phyloP scores from a whole-genome alignment of 2,329 filamentous ascomycete species.

The Juglanconis sp. region DNA sequence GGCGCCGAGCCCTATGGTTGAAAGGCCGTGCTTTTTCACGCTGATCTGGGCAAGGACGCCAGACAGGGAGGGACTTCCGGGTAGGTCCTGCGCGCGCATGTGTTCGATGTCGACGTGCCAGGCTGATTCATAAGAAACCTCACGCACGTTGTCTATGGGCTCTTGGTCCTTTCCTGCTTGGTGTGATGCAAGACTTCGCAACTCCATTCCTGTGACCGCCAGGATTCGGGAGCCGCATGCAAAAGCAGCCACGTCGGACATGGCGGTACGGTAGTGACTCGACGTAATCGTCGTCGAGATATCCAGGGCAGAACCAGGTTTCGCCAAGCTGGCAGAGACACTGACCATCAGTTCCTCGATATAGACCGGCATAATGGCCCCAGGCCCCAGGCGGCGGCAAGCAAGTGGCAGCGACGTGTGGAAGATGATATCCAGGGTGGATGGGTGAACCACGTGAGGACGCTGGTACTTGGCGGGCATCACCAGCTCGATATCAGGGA shows the following conservation, averaged over 20 bases:
- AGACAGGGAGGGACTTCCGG: not conserved
- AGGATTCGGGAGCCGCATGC: not conserved
- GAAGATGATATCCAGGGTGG: not conserved
- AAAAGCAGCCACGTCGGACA: not conserved
- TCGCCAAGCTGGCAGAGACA: not conserved
- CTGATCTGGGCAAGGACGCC: not conserved
- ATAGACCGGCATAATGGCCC: not conserved
- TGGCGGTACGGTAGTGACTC: not conserved
- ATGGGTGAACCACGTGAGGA: not conserved
- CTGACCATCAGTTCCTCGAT: too few relatives aligned
- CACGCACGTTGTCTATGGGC: too few relatives aligned
- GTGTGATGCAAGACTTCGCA: not conserved
- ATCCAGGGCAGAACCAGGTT: not conserved
- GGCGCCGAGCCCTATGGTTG: not conserved
- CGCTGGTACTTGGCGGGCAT: conserved; percentile 1
- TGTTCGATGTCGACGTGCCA: not conserved
- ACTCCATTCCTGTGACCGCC: not conserved
- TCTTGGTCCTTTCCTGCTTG: too few relatives aligned
- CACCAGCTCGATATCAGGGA: not conserved
- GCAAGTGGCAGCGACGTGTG: not conserved
- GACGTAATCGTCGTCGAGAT: not conserved
- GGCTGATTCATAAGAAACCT: not conserved
- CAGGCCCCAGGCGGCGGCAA: not conserved
- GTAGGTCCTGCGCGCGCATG: not conserved
- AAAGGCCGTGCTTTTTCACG: not conserved